Evolutionary conservation across 805 yeast species (phyloP).

Genomic region (Jamesozyma lodderae): DNA sequence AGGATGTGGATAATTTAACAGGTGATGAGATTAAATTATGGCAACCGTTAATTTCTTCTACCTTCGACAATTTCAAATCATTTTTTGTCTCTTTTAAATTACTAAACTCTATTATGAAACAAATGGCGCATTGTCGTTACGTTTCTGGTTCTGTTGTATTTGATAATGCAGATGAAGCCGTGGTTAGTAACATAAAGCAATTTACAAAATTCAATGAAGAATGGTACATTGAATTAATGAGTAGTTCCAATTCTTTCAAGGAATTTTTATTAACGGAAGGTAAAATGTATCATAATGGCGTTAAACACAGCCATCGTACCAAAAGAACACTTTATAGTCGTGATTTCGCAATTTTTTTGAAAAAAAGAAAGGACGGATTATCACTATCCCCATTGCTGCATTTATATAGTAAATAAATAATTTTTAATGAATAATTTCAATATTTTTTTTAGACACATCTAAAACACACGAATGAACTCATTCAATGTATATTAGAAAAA

Average conservation of each 20-base stretch:
- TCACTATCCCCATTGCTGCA: not conserved
- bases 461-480: slow-evolving; percentile 24
- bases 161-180: too few relatives aligned
- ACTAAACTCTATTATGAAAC: slow-evolving; percentile 5
- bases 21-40: not conserved
- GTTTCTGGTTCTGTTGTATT: too few relatives aligned
- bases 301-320: too few relatives aligned
- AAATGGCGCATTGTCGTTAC: not conserved
- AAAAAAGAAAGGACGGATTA: not conserved
- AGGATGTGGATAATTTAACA: slow-evolving; percentile 4
- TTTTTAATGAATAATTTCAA: not conserved
- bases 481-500: slow-evolving; percentile 13
- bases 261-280: slow-evolving; percentile 8
- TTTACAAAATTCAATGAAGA: slow-evolving; percentile 12
- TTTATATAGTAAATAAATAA: slow-evolving; percentile 1
- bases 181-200: slow-evolving; percentile 3
- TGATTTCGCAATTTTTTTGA: slow-evolving; percentile 1
- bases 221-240: slow-evolving; percentile 6
- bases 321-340: not conserved
- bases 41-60: slow-evolving; percentile 7
- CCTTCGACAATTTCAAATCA: slow-evolving; percentile 14
- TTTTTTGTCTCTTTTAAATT: slow-evolving; percentile 17
- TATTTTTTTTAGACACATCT: not conserved
- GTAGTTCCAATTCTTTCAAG: slow-evolving; percentile 6
- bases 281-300: slow-evolving; percentile 1